Conservation (phyloP, 805 yeast species). For the Myxozyma mucilagina region DNA sequence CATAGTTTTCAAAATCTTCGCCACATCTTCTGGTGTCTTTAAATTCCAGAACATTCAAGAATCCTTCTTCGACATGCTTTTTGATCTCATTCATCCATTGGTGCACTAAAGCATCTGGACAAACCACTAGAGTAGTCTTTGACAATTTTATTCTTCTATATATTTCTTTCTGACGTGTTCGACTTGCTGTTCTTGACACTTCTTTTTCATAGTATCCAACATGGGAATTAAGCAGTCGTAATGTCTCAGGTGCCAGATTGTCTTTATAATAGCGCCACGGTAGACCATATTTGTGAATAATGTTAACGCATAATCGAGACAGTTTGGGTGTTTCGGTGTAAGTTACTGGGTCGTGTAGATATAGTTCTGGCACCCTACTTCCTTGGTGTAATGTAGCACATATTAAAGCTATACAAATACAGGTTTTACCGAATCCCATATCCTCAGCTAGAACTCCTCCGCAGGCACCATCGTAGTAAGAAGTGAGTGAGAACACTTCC, state of each 20-base stretch:
- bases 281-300: conserved; percentile 50
- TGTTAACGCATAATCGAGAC: conserved; percentile 47
- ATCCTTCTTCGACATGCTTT: conserved; percentile 52
- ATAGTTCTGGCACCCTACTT: conserved; percentile 47
- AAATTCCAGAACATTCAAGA: conserved; percentile 41
- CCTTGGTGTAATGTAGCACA: conserved; percentile 56
- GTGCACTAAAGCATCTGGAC: conserved; percentile 65
- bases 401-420: conserved; percentile 58
- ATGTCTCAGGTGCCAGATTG: conserved; percentile 50
- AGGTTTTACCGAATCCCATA: conserved; percentile 65
- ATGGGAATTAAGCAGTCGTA: conserved; percentile 39
- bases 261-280: conserved; percentile 57
- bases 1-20: conserved; percentile 47
- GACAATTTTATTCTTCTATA: conserved; percentile 47
- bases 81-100: conserved; percentile 64
- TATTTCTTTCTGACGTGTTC: conserved; percentile 13
- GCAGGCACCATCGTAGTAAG: conserved; percentile 49
- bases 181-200: conserved; percentile 30
- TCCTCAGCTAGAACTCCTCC: conserved; percentile 68
- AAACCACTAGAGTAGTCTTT: conserved; percentile 57
- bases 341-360: conserved; percentile 10
- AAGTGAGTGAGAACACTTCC: conserved; percentile 44
- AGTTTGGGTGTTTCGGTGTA: conserved; percentile 39
- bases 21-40: background rate
- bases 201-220: conserved; percentile 51